These are phyloP conservation scores for Panellus pusillus DNA, from an alignment of 768 basidiomycete genomes.

Conservation along the genomic window DNA sequence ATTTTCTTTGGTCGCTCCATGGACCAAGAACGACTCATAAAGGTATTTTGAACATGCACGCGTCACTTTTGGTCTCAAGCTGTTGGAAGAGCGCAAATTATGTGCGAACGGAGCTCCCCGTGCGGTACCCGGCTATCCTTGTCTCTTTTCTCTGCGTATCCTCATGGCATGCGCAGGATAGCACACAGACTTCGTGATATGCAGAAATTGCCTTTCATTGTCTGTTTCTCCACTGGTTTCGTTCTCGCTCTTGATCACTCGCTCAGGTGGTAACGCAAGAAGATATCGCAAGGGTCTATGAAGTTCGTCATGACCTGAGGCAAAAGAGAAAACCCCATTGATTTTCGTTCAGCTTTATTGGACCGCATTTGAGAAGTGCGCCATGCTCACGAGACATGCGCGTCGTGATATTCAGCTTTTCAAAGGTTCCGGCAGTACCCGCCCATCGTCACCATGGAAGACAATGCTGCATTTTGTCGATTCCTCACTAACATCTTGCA, in stretches of 20 bases:
- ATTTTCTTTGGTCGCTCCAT: conserved; percentile 86
- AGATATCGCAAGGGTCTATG: conserved; percentile 79
- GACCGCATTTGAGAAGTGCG: conserved; percentile 82
- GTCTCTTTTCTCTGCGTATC: background rate
- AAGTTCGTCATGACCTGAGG: conserved; percentile 46
- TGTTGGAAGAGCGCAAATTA: conserved; percentile 77
- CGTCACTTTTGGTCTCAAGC: background rate
- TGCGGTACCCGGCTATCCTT: conserved; percentile 39
- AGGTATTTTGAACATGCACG: conserved; percentile 41
- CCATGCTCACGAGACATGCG: background rate
- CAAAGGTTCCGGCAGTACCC: conserved; percentile 73
- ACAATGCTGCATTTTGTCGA: conserved; percentile 78
- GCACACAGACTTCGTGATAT: conserved; percentile 86
- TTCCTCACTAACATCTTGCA: conserved; percentile 65
- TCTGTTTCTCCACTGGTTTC: conserved; percentile 26
- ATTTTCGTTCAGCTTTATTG: conserved; percentile 69
- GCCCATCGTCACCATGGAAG: conserved; percentile 63
- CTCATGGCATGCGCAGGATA: conserved; percentile 35
- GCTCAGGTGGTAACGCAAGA: conserved; percentile 68
- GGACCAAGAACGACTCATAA: conserved; percentile 75
- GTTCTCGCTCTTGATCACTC: background rate
- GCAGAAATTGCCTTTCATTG: conserved; percentile 82
- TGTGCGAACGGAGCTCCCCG: conserved; percentile 85
- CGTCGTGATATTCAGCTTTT: conserved; percentile 2
- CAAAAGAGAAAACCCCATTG: background rate